Base-by-base conservation (phyloP, 2,329 filamentous ascomycete species). In the Alternaria brassicae region DNA sequence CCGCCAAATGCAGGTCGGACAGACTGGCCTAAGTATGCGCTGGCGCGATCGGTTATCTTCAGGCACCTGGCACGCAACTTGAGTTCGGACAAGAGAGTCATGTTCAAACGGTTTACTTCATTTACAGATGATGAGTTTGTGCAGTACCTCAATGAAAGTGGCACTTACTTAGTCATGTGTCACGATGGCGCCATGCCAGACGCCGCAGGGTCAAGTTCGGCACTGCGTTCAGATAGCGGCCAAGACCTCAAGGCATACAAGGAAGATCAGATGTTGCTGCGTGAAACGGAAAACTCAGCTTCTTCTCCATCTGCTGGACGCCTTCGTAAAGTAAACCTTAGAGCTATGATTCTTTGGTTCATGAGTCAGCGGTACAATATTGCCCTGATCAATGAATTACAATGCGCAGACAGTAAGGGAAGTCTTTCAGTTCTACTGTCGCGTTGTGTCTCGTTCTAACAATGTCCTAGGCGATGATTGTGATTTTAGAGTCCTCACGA, bases 401-500 rank as follows among this genome's bases (percentile, higher is more conserved):
- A 34, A 48, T 48, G 28, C 44, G 15, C 28, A 48, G 44, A 48
- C 21, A 48, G 44, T 34, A 48, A 48, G 44, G 44, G 34, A 23
- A 32, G 28, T 48, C 9, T 32, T 34, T n/a, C 27, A 32, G 44
- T 34, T 48, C n/a, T 34, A 36, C 28, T 48, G 44, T 30, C 28
- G 44, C 27, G 28, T 36, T 45, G 36, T 48, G 5, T 32, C 28
- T 48, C 28, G 44, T 48, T 48, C 44, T 48, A 25, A 48, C 28
- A 17, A 13, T 34, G 44, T 48, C 27, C 44, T 34, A 48, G 44
- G 28, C 28, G 44, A 48, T 48, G 28, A 34, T 23, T 48, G 44
- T 48, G n/a, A n/a, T 48, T 48, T 34, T 48, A 48, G 44, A 48
- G 44, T 48, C 44, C 44, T 48, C 28, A 36, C 44, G 44, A 48